Conservation (phyloP, 2,329 filamentous ascomycete genomes). For the Plectosphaerella sp. region DNA sequence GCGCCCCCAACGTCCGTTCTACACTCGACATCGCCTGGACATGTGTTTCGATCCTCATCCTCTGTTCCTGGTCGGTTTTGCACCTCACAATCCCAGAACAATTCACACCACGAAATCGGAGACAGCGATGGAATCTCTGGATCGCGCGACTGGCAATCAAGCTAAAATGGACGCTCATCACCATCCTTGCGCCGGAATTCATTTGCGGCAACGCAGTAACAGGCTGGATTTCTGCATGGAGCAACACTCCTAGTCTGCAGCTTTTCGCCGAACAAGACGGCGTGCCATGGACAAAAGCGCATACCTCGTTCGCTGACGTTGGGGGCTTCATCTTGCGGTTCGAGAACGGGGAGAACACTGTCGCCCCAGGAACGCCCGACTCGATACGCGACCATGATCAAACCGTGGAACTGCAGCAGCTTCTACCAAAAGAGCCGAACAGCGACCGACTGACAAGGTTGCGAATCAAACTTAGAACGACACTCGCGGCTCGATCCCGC, state of each 20-base stretch:
- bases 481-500: neutral
- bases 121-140: slow-evolving; percentile 1
- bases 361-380: too few relatives aligned
- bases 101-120: slow-evolving; percentile 27
- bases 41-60: slow-evolving; percentile 11
- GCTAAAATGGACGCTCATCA: neutral
- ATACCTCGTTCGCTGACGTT: slow-evolving; percentile 12
- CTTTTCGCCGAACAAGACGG: slow-evolving; percentile 1
- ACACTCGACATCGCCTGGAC: slow-evolving; percentile 16
- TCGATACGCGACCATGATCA: too few relatives aligned
- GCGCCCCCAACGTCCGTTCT: slow-evolving; percentile 8
- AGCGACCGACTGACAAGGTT: too few relatives aligned
- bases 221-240: neutral
- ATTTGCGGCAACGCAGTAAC: neutral
- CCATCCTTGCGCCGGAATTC: neutral
- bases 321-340: slow-evolving; percentile 5
- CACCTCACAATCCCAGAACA: slow-evolving; percentile 25
- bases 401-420: too few relatives aligned
- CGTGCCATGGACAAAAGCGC: slow-evolving; percentile 8
- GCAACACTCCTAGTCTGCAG: neutral
- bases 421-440: too few relatives aligned
- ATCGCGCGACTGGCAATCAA: neutral
- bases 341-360: too few relatives aligned
- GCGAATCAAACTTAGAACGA: neutral
- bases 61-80: slow-evolving; percentile 14